Evolutionary conservation across 148 eudicot species (phyloP).

Genomic region (Rhododendron simsii): DNA sequence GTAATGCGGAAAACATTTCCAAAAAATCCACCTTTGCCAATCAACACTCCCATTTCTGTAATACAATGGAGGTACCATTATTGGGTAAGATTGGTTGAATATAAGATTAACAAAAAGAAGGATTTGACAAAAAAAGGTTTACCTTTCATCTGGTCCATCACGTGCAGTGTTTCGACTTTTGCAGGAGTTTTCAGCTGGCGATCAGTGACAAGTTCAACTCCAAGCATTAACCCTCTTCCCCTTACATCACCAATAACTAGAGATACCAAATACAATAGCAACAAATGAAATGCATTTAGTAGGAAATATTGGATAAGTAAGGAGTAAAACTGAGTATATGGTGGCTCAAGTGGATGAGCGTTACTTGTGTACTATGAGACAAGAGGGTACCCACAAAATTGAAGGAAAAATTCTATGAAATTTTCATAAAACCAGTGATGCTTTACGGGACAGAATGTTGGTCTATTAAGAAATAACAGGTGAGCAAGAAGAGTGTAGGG

Average conservation of each 20-base stretch:
- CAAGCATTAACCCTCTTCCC: conserved; percentile 91
- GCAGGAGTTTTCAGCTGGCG: conserved; percentile 85
- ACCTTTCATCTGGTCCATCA: conserved; percentile 99
- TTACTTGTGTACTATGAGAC: too few relatives aligned
- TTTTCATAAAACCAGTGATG: too few relatives aligned
- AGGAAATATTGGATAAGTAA: not conserved
- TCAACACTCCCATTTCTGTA: conserved; percentile 82
- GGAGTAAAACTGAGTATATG: too few relatives aligned
- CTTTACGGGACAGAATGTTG: too few relatives aligned
- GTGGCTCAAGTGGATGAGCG: too few relatives aligned
- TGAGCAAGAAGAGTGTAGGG: too few relatives aligned
- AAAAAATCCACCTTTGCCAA: conserved; percentile 91
- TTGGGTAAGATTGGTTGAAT: not conserved
- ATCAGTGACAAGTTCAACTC: conserved; percentile 91
- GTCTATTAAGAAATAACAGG: too few relatives aligned
- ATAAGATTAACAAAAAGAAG: not conserved
- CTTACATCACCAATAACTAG: conserved; percentile 97
- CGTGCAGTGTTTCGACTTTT: conserved; percentile 67
- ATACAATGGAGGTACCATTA: not conserved
- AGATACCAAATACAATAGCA: conserved; percentile 11
- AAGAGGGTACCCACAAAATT: too few relatives aligned
- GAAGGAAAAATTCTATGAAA: too few relatives aligned
- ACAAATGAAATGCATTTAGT: not conserved
- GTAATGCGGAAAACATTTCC: conserved; percentile 97
- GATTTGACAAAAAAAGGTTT: not conserved